Evolutionary conservation across 2,329 filamentous ascomycete genomes (phyloP), one percentile per base, ranked within the genome.

Genomic region (Nemania bipapillata): DNA sequence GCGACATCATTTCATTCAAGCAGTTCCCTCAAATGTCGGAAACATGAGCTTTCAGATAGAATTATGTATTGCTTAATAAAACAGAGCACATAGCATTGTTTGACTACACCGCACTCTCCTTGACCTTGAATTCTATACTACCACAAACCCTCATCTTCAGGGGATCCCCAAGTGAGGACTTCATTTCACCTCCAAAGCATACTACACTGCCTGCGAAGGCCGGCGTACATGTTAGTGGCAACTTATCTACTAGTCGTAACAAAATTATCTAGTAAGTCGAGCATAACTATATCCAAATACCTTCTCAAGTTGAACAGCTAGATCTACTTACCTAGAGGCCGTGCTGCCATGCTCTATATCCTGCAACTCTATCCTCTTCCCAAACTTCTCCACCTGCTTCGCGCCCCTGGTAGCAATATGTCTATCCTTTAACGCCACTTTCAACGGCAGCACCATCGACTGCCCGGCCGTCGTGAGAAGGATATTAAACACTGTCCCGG

Each of bases 391-490:
- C n/a, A 72, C 52, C 35, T 71, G 66, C 40, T 58, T 72, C 1
- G 66, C 69, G 26, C 22, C 35, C n/a, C 58, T 72, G 7, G 58
- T 69, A 8, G 66, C 55, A 28, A 69, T 47, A 55, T 70, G 56
- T 12, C 64, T 66, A 24, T 71, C 66, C 7, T 64, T 59, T 12
- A 66, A 26, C 8, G 50, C 15, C 26, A 71, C 58, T 32, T 40
- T 26, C 0, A 54, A 65, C 12, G 64, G 63, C 24, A 71, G 32
- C 9, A 71, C 49, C 3, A 37, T 54, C n/a, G 70, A 72, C n/a
- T 71, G 69, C 3, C 70, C 70, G n/a, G 64, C 54, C 5, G 67
- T 70, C n/a, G 67, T 68, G 47, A 72, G 35, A 7, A 72, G 57
- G 15, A 70, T 62, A 57, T 68, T 72, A 20, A 70, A 66, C 2